Base-by-base conservation (phyloP, 2,329 filamentous ascomycete genomes). In the Rhexocercosporidium sp. region DNA sequence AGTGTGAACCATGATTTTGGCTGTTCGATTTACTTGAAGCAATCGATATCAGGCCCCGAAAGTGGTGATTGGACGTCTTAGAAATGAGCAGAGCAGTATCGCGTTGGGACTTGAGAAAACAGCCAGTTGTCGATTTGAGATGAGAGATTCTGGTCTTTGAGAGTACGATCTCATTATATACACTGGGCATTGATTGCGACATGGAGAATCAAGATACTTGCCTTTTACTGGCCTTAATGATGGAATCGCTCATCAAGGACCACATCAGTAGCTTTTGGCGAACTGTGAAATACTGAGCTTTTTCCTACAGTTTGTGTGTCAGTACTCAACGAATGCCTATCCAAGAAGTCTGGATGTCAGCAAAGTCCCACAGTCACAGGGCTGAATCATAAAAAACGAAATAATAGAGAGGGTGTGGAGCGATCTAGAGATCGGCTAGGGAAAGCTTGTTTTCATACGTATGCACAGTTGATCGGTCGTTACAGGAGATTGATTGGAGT, bases 1-100 rank as follows among this genome's bases (percentile, higher is more conserved):
- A 5, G 66, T 71, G 31, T 65, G 63, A 18, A 66, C 62, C 69
- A 74, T 73, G 18, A 9, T 70, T 8, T 8, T 18, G 14, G 29
- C 27, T n/a, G 3, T 34, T 9, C 20, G n/a, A n/a, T 37, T 56
- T 29, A 4, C 7, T 8, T 18, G 44, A 25, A 37, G 34, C 12
- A 11, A 37, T 37, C 12, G 34, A 11, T 11, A 11, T 37, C 8
- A 6, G 34, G 12, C 12, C 8, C 12, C 8, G 34, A 37, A 6
- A 37, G 34, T 37, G 5, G 34, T 37, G 34, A 37, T 5, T 37
- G 8, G 34, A 37, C 9, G 4, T 31, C 9, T 31, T 31, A 5
- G 29, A n/a, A n/a, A n/a, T n/a, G n/a, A n/a, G n/a, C n/a, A n/a
- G n/a, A n/a, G n/a, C 8, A 37, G 34, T 37, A 11, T 37, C 12